phyloP scores from a whole-genome alignment of 768 basidiomycete genomes.

The Amanita exitialis region DNA sequence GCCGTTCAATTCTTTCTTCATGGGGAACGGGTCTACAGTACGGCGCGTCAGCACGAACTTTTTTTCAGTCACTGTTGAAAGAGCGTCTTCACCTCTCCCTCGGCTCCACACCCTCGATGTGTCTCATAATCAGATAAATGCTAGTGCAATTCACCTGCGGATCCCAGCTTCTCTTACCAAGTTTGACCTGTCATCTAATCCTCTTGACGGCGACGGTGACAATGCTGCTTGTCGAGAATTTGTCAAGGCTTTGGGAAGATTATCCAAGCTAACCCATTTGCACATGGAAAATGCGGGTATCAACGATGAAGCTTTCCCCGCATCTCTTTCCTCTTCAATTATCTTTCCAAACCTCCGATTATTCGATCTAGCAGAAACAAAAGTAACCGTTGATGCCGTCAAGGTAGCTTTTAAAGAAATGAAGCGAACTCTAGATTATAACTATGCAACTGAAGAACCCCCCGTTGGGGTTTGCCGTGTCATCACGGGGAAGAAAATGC shows the following conservation, averaged over 20 bases:
- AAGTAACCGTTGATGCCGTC: slow-evolving; percentile 37
- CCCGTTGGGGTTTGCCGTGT: slow-evolving; percentile 42
- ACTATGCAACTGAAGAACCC: slow-evolving; percentile 43
- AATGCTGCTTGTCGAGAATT: slow-evolving; percentile 25
- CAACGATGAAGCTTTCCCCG: slow-evolving; percentile 47
- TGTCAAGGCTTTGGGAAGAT: slow-evolving; percentile 33
- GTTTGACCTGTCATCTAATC: slow-evolving; percentile 59
- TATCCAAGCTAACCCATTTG: slow-evolving; percentile 49
- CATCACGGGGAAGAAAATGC: slow-evolving; percentile 57
- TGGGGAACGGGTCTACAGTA: slow-evolving; percentile 14
- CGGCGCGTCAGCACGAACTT: slow-evolving; percentile 35
- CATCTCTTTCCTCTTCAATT: slow-evolving; percentile 22
- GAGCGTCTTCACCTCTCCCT: slow-evolving; percentile 58
- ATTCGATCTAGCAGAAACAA: slow-evolving; percentile 61
- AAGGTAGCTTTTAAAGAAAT: slow-evolving; percentile 34
- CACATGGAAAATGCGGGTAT: slow-evolving; percentile 47
- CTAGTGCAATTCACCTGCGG: slow-evolving; percentile 39
- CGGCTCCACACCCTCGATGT: slow-evolving; percentile 52
- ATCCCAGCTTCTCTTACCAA: slow-evolving; percentile 48
- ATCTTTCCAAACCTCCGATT: slow-evolving; percentile 44
- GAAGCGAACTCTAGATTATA: slow-evolving; percentile 42
- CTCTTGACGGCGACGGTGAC: slow-evolving; percentile 28
- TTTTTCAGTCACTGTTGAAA: slow-evolving; percentile 51
- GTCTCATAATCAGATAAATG: slow-evolving; percentile 56
- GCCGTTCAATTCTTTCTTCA: slow-evolving; percentile 55